Base-by-base conservation (phyloP, 2,329 filamentous ascomycete species). In the Penicillium sp. region DNA sequence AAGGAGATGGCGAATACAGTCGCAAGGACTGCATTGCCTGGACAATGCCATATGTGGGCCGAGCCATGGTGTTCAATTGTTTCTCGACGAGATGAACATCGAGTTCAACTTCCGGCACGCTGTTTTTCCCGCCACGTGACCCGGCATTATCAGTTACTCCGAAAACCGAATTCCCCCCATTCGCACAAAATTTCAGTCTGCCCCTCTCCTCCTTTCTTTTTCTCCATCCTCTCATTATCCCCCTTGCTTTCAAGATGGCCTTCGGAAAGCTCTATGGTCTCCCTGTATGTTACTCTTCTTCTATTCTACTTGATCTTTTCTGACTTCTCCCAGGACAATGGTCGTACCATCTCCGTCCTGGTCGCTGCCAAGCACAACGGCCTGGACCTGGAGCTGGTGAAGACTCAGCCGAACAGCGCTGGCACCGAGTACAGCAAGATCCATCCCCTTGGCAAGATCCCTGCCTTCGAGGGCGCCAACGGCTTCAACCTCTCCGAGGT, bases 211-310 rank as follows among this genome's bases (percentile, higher is more conserved):
- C 44, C 38, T 52, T 52, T 43, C 41, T 44, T 46, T 33, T 49
- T 42, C 31, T 49, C 42, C 46, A 49, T 55, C 44, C 42, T 46
- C 52, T 47, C 50, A 53, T 58, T 49, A 49, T 39, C 56, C 45
- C 50, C 45, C 46, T 49, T 52, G 47, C 45, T 53, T 56, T 66
- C 79, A 89, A 82, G 75, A 95, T 95, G 87, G 81, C 88, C 72
- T 97, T 98, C 83, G 93, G 93, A 79, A 98, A 95, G 81, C 84
- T 98, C 71, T 97, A 93, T 84, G 88, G 87, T 73, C 83, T 82
- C 75, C 73, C 82, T 78, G 92, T 95, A 85, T 65, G 78, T 68
- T 20, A 4, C 24, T 29, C 31, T 8, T 38, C 3, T 44, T 38
- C 46, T 25, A 28, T 25, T 6, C 25, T 40, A 13, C 6, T 9